Evolutionary conservation across 345 rosid species (phyloP).

Genomic region (Microcos paniculata): DNA sequence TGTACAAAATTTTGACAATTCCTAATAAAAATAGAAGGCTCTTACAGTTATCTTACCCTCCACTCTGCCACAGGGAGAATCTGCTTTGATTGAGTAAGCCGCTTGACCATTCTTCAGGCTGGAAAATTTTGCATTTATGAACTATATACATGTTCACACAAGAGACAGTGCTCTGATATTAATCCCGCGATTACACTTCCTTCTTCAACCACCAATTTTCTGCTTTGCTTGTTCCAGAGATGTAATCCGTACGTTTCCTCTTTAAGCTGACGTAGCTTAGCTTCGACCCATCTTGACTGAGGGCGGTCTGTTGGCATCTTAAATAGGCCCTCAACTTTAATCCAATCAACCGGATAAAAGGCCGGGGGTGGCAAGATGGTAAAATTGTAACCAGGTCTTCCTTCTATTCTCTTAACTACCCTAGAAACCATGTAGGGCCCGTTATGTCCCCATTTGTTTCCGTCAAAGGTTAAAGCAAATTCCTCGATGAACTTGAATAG

Average conservation of each 20-base stretch:
- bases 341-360: constrained; percentile 77
- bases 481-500: constrained; percentile 62
- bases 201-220: constrained; percentile 46
- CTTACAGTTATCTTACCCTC: neutral
- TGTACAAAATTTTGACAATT: neutral
- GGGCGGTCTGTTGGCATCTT: constrained; percentile 38
- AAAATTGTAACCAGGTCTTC: constrained; percentile 40
- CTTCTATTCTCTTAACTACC: constrained; percentile 44
- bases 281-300: constrained; percentile 39
- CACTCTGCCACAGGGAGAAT: neutral
- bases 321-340: constrained; percentile 50
- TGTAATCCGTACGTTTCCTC: constrained; percentile 58
- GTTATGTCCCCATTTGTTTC: constrained; percentile 83
- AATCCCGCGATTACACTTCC: constrained; percentile 63
- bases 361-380: constrained; percentile 59
- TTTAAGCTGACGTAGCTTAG: constrained; percentile 53
- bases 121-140: constrained; percentile 4
- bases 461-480: constrained; percentile 70
- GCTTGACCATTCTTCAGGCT: neutral
- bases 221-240: constrained; percentile 75
- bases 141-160: constrained; percentile 37
- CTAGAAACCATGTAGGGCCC: constrained; percentile 84
- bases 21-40: neutral
- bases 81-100: neutral
- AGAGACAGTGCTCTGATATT: constrained; percentile 50